Evolutionary conservation across 768 basidiomycete species (phyloP).

Genomic region (Nidularia sp.): DNA sequence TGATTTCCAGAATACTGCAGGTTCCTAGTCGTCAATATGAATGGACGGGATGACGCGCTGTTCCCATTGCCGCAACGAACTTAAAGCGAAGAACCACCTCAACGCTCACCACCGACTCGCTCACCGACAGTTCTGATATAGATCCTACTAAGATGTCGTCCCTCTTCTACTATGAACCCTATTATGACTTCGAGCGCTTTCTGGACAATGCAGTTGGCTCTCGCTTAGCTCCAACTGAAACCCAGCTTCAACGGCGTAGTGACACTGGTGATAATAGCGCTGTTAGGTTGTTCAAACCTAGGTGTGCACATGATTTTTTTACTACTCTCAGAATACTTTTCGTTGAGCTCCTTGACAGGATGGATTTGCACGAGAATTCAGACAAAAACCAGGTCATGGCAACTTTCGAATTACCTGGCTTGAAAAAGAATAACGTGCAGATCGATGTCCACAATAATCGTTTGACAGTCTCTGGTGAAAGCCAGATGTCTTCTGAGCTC

Average conservation of each 20-base stretch:
- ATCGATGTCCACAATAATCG: conserved; percentile 44
- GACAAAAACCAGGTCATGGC: conserved; percentile 41
- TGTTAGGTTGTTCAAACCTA: conserved; percentile 13
- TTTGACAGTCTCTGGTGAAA: conserved; percentile 45
- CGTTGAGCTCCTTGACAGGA: conserved; percentile 18
- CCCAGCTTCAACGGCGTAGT: conserved; percentile 8
- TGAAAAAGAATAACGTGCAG: conserved; percentile 42
- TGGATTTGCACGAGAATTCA: conserved; percentile 44
- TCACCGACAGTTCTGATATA: no score
- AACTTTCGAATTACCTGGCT: conserved; percentile 52
- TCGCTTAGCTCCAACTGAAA: conserved; percentile 4
- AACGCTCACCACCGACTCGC: no score
- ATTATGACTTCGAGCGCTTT: conserved; percentile 38
- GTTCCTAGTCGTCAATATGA: no score
- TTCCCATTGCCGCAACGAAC: no score
- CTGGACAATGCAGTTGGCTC: conserved; percentile 33
- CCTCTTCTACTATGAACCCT: conserved; percentile 35
- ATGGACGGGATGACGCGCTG: no score
- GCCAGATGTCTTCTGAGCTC: conserved; percentile 18
- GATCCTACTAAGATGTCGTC: conserved; percentile 11
- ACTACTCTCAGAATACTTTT: not conserved
- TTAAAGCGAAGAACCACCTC: no score
- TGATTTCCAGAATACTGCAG: no score
- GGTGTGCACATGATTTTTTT: conserved; percentile 4
- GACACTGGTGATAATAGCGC: conserved; percentile 3